These are phyloP conservation scores for Colletotrichum paranaense DNA, from an alignment of 2,329 filamentous ascomycete genomes.

Conservation along the genomic window DNA sequence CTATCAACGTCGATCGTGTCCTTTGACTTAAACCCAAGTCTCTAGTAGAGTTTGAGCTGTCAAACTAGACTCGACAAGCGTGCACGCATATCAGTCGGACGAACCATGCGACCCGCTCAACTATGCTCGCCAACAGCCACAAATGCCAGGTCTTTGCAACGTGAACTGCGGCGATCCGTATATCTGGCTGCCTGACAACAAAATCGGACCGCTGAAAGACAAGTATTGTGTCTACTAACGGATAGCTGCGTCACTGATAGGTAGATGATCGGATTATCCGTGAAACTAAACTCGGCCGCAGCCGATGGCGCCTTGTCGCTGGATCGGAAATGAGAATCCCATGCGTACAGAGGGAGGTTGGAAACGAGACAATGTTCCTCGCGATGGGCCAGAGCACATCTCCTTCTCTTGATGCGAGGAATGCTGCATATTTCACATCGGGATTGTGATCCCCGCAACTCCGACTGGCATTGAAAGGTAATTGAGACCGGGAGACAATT, in stretches of 20 bases:
- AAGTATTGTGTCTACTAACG: neutral
- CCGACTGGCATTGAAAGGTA: neutral
- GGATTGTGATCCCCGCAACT: neutral
- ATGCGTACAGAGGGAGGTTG: slow-evolving; percentile 4
- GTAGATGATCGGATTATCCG: neutral
- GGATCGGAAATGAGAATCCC: slow-evolving; percentile 3
- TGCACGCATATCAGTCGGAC: neutral
- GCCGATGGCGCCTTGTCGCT: neutral
- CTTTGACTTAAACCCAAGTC: neutral
- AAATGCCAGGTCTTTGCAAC: neutral
- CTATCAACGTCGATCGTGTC: neutral
- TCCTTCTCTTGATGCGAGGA: neutral
- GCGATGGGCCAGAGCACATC: neutral
- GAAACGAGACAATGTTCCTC: slow-evolving; percentile 11
- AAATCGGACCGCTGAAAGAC: neutral
- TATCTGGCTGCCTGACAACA: neutral
- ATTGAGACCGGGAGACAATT: neutral
- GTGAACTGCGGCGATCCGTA: neutral
- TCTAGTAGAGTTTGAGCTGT: neutral
- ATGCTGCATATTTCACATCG: neutral
- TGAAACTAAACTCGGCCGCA: neutral
- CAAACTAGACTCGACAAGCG: neutral
- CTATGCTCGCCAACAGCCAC: neutral
- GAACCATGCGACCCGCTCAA: neutral
- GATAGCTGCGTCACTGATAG: neutral